Percentiles rank a stretch among this genome's conserved stretches.
phyloP scores from a whole-genome alignment of 2,329 filamentous ascomycete species.

The Alternaria sp. region DNA sequence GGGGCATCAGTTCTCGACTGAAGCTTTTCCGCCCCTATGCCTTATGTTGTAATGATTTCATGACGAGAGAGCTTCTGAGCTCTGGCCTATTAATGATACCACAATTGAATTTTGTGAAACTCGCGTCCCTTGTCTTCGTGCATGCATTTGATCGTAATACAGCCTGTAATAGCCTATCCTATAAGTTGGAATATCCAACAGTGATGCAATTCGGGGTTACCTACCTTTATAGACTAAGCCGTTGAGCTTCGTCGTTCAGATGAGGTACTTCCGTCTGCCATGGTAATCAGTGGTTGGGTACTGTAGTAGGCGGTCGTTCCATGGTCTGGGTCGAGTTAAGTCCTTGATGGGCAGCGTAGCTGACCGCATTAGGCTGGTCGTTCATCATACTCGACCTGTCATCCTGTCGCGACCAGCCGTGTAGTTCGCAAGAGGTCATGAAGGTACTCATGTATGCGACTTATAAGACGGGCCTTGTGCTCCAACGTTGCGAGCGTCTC shows the following conservation, averaged over 20 bases:
- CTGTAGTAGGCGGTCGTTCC: not conserved
- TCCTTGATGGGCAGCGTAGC: not conserved
- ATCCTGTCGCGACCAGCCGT: not conserved
- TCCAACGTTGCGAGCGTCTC: not conserved
- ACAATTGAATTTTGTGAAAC: not conserved
- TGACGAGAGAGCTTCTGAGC: not conserved
- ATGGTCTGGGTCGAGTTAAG: not conserved
- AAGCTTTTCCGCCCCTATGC: not conserved
- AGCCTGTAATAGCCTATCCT: too few species aligned
- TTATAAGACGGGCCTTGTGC: slow-evolving; percentile 6
- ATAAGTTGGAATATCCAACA: not conserved
- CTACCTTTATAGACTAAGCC: not conserved
- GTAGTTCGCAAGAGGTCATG: not conserved
- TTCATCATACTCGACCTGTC: not conserved
- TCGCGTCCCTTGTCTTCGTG: not conserved
- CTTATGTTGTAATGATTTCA: not conserved
- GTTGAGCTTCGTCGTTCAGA: not conserved
- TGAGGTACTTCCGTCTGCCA: not conserved
- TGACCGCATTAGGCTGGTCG: not conserved
- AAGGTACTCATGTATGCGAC: slow-evolving; percentile 14
- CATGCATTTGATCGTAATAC: not conserved
- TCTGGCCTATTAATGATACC: not conserved
- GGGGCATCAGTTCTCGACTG: not conserved
- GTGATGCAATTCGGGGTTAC: not conserved
- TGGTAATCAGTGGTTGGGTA: not conserved